These are phyloP conservation scores for Myochromella boudieri DNA, from an alignment of 768 basidiomycete species.

Conservation along the genomic window DNA sequence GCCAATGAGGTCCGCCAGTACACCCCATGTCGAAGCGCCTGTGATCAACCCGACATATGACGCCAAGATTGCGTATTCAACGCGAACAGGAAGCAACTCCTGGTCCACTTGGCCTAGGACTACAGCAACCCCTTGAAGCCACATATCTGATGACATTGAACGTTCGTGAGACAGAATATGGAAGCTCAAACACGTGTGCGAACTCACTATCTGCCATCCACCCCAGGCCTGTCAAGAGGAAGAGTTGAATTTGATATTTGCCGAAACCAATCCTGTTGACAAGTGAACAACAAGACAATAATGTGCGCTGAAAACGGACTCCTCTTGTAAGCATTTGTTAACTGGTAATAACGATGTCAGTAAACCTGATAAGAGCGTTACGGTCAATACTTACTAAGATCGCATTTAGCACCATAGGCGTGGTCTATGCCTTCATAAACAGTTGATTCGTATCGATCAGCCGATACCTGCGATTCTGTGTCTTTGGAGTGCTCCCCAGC, in stretches of 20 bases:
- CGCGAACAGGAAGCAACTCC: slow-evolving; percentile 39
- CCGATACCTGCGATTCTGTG: slow-evolving; percentile 6
- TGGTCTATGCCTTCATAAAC: slow-evolving; percentile 16
- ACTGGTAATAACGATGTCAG: slow-evolving; percentile 27
- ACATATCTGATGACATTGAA: slow-evolving; percentile 29
- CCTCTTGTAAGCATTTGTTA: slow-evolving; percentile 45
- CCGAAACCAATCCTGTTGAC: slow-evolving; percentile 46
- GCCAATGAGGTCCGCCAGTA: slow-evolving; percentile 49
- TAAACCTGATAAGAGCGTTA: background rate
- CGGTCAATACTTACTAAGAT: slow-evolving; percentile 16
- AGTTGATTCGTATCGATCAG: background rate
- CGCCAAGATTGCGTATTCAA: slow-evolving; percentile 46
- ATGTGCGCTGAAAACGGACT: slow-evolving; percentile 26
- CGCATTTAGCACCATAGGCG: slow-evolving; percentile 21
- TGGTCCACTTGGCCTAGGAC: slow-evolving; percentile 43
- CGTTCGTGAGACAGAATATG: background rate
- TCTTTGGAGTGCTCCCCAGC: background rate
- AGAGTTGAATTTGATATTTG: slow-evolving; percentile 48
- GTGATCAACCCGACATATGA: slow-evolving; percentile 49
- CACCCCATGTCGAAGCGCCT: slow-evolving; percentile 49
- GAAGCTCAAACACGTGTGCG: background rate
- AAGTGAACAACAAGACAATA: background rate
- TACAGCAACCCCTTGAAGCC: slow-evolving; percentile 48
- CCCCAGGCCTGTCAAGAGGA: slow-evolving; percentile 44
- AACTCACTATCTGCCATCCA: slow-evolving; percentile 50